Evolutionary conservation across 2,329 filamentous ascomycete genomes (phyloP).

Genomic region (Diaporthe citrichinensis): DNA sequence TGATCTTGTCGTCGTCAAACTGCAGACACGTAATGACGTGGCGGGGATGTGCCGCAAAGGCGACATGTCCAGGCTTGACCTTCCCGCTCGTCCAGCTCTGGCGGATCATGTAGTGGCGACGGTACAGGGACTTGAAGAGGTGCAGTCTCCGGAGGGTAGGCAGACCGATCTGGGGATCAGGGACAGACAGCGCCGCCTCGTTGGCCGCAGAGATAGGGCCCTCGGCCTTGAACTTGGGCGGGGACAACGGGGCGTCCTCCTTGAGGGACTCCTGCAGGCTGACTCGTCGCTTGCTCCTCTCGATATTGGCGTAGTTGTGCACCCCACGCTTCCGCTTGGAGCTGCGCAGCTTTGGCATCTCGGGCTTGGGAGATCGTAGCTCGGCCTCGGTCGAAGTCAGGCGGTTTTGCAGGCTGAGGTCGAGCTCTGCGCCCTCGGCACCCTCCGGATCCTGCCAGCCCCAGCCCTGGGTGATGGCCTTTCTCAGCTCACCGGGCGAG

Average conservation of each 20-base stretch:
- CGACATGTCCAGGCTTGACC: slow-evolving; percentile 89
- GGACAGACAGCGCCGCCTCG: slow-evolving; percentile 85
- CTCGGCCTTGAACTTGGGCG: slow-evolving; percentile 73
- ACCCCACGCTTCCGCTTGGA: slow-evolving; percentile 71
- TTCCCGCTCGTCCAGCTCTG: slow-evolving; percentile 92
- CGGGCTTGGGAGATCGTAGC: slow-evolving; percentile 60
- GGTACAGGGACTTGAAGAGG: slow-evolving; percentile 96
- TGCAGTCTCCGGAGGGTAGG: slow-evolving; percentile 86
- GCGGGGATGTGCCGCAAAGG: slow-evolving; percentile 94
- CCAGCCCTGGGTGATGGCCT: slow-evolving; percentile 93
- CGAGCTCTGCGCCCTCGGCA: slow-evolving; percentile 81
- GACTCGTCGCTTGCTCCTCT: slow-evolving; percentile 68
- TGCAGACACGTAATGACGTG: slow-evolving; percentile 98
- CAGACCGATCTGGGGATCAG: slow-evolving; percentile 85
- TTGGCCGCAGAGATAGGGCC: slow-evolving; percentile 90
- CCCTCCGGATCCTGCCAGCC: slow-evolving; percentile 94
- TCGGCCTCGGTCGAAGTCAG: slow-evolving; percentile 69
- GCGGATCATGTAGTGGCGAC: slow-evolving; percentile 90
- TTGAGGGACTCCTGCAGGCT: slow-evolving; percentile 62
- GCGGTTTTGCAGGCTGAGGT: slow-evolving; percentile 75
- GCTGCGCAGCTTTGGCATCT: slow-evolving; percentile 61
- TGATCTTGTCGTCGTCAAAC: slow-evolving; percentile 97
- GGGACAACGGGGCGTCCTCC: slow-evolving; percentile 57
- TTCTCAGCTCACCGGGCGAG: slow-evolving; percentile 84
- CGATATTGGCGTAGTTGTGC: slow-evolving; percentile 59